Conservation (phyloP, 805 yeast species). For the Nakazawaea ambrosiae region DNA sequence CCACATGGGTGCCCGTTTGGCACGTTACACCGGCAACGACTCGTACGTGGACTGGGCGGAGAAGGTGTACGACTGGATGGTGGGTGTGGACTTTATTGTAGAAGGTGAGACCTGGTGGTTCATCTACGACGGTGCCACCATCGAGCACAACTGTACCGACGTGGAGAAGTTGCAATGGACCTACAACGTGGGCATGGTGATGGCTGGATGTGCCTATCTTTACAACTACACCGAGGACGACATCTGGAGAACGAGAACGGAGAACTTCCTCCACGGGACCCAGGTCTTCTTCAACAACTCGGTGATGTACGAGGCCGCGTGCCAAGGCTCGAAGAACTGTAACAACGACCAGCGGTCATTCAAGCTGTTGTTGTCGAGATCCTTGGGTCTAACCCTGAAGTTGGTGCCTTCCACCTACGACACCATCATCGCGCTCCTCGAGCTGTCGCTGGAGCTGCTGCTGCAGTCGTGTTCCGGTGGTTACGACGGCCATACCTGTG, state of each 20-base stretch:
- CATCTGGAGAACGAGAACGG: constrained; percentile 51
- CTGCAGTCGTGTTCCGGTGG: constrained; percentile 82
- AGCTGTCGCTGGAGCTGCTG: constrained; percentile 59
- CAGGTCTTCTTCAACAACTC: constrained; percentile 33
- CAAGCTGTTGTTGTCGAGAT: constrained; percentile 62
- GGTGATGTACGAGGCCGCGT: constrained; percentile 65
- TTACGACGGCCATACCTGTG: constrained; percentile 80
- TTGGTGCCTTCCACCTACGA: constrained; percentile 50
- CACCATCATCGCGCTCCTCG: constrained; percentile 34
- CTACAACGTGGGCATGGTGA: constrained; percentile 63
- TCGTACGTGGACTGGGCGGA: constrained; percentile 72
- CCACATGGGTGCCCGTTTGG: constrained; percentile 76
- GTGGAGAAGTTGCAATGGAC: constrained; percentile 60
- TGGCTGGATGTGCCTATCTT: constrained; percentile 64
- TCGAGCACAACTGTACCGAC: constrained; percentile 39
- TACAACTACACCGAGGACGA: constrained; percentile 55
- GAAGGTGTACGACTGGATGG: constrained; percentile 70
- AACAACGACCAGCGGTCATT: constrained; percentile 71
- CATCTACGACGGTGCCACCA: constrained; percentile 71
- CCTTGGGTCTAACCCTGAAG: constrained; percentile 54
- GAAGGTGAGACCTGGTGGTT: constrained; percentile 16
- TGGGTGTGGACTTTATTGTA: constrained; percentile 36
- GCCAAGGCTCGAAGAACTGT: constrained; percentile 52
- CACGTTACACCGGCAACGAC: constrained; percentile 67
- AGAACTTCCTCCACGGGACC: constrained; percentile 38